These are phyloP conservation scores for Albifimbria verrucaria DNA, from an alignment of 2,329 filamentous ascomycete species.

Conservation along the genomic window DNA sequence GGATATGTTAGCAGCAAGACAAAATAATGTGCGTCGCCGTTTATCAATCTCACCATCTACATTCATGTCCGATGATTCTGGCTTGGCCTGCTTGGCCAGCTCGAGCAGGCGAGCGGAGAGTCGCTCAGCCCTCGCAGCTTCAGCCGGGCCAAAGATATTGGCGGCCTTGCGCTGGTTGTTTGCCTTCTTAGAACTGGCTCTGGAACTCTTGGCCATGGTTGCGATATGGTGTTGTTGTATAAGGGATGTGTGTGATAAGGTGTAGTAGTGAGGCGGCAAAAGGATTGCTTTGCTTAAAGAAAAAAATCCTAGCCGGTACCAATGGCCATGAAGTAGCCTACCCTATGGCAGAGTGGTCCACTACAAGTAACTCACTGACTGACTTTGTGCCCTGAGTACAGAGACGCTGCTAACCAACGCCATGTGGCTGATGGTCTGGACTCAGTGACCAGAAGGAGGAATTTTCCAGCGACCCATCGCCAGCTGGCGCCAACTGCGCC, in stretches of 20 bases:
- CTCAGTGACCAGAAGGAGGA: background rate
- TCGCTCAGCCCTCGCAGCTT: conserved; percentile 74
- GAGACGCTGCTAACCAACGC: no score
- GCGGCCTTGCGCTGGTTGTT: conserved; percentile 80
- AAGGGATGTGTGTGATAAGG: background rate
- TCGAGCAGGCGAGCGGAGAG: conserved; percentile 84
- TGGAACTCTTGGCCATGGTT: conserved; percentile 82
- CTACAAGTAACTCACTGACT: no score
- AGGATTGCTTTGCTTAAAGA: background rate
- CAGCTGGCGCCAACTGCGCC: background rate
- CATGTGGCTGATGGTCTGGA: background rate
- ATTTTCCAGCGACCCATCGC: background rate
- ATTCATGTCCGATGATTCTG: conserved; percentile 48
- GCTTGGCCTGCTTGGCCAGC: conserved; percentile 72
- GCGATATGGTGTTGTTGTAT: conserved; percentile 2
- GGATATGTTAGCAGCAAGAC: conserved; percentile 5
- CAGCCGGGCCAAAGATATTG: conserved; percentile 80
- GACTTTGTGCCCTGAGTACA: no score
- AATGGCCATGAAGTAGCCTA: background rate
- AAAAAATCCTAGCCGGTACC: background rate
- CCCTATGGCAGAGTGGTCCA: background rate
- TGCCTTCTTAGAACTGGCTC: conserved; percentile 74
- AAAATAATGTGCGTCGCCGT: background rate
- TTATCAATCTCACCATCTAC: conserved; percentile 36
- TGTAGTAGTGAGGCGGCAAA: background rate